These are phyloP conservation scores for Psilocybe cyanescens DNA, from an alignment of 768 basidiomycete genomes.

Conservation along the genomic window DNA sequence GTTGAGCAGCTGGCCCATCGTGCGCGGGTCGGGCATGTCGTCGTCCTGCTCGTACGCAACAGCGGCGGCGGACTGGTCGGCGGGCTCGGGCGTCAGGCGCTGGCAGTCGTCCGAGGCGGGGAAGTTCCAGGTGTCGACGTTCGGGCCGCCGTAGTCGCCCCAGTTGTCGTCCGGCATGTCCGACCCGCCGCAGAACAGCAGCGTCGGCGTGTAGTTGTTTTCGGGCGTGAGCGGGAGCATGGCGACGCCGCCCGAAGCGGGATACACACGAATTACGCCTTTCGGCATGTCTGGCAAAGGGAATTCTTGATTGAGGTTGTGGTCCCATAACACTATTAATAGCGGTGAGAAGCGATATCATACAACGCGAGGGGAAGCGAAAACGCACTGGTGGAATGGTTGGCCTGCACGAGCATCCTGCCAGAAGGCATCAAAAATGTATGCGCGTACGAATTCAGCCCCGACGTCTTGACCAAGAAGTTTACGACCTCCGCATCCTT, in stretches of 20 bases:
- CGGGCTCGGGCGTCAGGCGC: constrained; percentile 85
- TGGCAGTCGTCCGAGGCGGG: constrained; percentile 78
- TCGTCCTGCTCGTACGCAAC: constrained; percentile 70
- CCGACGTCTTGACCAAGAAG: constrained; percentile 73
- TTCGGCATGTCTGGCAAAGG: constrained; percentile 75
- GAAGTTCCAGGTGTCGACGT: constrained; percentile 71
- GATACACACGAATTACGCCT: constrained; percentile 80
- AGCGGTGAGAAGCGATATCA: not conserved
- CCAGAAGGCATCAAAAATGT: constrained; percentile 77
- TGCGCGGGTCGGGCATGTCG: constrained; percentile 70
- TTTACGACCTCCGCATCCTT: constrained; percentile 52
- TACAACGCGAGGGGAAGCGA: not conserved
- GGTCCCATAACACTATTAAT: constrained; percentile 32
- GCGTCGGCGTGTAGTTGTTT: constrained; percentile 84
- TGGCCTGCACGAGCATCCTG: constrained; percentile 82
- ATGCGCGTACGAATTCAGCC: constrained; percentile 78
- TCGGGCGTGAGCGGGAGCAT: constrained; percentile 92
- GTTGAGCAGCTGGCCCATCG: constrained; percentile 94
- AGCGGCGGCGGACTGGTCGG: constrained; percentile 57
- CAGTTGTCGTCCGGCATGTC: constrained; percentile 73
- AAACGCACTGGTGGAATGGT: constrained; percentile 71
- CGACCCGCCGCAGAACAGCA: constrained; percentile 92
- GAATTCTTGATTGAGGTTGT: constrained; percentile 57
- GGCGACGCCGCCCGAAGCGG: constrained; percentile 84
- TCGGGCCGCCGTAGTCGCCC: constrained; percentile 77